Base-by-base conservation (phyloP, 1,139 yeast species). In the Hemisphaericaspora xylofermentans region DNA sequence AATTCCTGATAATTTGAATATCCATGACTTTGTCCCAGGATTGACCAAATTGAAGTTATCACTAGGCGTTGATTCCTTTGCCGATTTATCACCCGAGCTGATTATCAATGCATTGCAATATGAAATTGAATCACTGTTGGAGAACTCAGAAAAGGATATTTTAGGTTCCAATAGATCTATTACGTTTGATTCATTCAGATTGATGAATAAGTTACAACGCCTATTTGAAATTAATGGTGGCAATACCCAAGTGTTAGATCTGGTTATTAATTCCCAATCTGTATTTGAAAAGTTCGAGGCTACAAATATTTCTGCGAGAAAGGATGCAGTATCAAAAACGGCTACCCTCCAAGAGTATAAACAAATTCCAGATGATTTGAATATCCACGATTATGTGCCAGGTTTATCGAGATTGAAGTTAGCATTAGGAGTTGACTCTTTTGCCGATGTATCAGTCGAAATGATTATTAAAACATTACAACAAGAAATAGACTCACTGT, bases 281-380 rank as follows among this genome's bases (percentile, higher is more conserved):
- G 63, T 55, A 3, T 61, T 65, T 39, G 56, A 54, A 6, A 41
- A 47, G 12, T 29, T 43, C 34, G 45, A 45, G 36, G 29, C 33
- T 35, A 29, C 19, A 8, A 38, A 41, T 34, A n/a, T 24, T 24
- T 35, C 36, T 27, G 31, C 28, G 26, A 40, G 34, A 32, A 6
- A 17, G n/a, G 16, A 12, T 26, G 26, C 26, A 24, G 28, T 13
- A 3, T 6, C 42, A 9, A 16, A 33, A 9, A 6, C 39, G n/a
- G 34, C n/a, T n/a, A n/a, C n/a, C n/a, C n/a, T n/a, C n/a, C n/a
- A 22, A 10, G 43, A 37, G n/a, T 69, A 69, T 42, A 57, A 43
- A 19, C 75, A 69, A 43, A 43, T 70, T 7, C 76, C 76, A 1
- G 72, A 67, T 33, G 62, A 61, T 40, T 63, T 69, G 48, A 42